phyloP scores from a whole-genome alignment of 208 protist species.

The Borovskyia barvae region DNA sequence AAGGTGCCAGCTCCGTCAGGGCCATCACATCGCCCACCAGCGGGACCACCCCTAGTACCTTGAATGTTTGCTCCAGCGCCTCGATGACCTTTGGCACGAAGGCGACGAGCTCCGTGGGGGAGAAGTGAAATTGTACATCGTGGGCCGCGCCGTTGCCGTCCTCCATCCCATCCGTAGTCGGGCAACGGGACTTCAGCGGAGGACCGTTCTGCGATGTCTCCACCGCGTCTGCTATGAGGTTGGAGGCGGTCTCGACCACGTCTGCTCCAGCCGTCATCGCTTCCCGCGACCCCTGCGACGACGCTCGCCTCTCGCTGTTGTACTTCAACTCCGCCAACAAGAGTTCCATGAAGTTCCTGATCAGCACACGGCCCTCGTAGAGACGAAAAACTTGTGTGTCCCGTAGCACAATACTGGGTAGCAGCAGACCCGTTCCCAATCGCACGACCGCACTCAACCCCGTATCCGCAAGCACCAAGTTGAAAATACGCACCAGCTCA shows the following conservation, averaged over 20 bases:
- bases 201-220: too few species aligned
- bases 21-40: constrained; percentile 57
- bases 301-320: too few species aligned
- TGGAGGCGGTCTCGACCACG: too few species aligned
- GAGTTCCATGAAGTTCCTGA: constrained; percentile 47
- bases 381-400: constrained; percentile 45
- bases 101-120: constrained; percentile 33
- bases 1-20: constrained; percentile 63
- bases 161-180: too few species aligned
- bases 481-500: constrained; percentile 41
- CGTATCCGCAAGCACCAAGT: constrained; percentile 25
- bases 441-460: constrained; percentile 39
- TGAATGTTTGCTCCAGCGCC: constrained; percentile 58
- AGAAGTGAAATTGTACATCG: too few species aligned
- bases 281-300: too few species aligned
- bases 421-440: constrained; percentile 34
- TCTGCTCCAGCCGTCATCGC: too few species aligned
- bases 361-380: constrained; percentile 53
- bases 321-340: constrained; percentile 28
- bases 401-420: constrained; percentile 43
- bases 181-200: too few species aligned
- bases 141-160: too few species aligned
- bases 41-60: constrained; percentile 39
- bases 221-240: too few species aligned
- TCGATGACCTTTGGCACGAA: constrained; percentile 33